Conservation (phyloP, 2,329 filamentous ascomycete species). For the Epichloe typhina region DNA sequence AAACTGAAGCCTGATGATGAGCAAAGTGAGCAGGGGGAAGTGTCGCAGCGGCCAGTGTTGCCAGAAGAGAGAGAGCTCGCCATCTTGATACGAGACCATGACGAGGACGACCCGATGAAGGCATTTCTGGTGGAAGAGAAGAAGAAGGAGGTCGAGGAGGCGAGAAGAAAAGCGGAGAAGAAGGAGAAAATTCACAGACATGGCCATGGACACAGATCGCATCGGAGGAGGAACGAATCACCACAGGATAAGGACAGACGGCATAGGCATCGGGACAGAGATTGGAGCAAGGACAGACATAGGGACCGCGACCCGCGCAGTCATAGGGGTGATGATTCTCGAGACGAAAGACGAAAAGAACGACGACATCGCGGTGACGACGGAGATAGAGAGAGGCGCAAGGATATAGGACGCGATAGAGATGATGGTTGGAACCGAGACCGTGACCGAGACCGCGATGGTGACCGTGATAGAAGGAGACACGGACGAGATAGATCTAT, state of each 20-base stretch:
- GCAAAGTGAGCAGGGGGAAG: conserved; percentile 33
- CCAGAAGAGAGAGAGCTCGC: conserved; percentile 73
- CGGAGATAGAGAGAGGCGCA: conserved; percentile 8
- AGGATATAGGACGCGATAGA: conserved; percentile 7
- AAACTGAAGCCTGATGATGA: conserved; percentile 29
- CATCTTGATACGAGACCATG: conserved; percentile 62
- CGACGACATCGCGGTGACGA: conserved; percentile 12
- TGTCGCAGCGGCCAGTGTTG: conserved; percentile 47
- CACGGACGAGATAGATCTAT: conserved; percentile 16
- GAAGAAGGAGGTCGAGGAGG: conserved; percentile 71
- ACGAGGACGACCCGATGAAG: conserved; percentile 98
- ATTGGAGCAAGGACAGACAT: conserved; percentile 6
- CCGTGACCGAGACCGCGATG: neutral
- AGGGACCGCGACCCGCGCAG: conserved; percentile 7
- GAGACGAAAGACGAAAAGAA: conserved; percentile 15
- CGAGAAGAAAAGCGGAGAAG: conserved; percentile 39
- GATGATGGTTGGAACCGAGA: conserved; percentile 14
- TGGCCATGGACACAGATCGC: conserved; percentile 16
- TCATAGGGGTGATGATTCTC: neutral
- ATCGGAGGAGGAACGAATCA: conserved; percentile 20
- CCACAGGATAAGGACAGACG: conserved; percentile 15
- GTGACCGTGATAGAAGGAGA: conserved; percentile 14
- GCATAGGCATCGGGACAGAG: conserved; percentile 7
- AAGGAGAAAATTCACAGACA: conserved; percentile 35
- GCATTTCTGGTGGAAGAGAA: conserved; percentile 80